These are phyloP conservation scores for Nannochloropsis granulata DNA, from an alignment of 108 stramenopile genomes.

Conservation along the genomic window DNA sequence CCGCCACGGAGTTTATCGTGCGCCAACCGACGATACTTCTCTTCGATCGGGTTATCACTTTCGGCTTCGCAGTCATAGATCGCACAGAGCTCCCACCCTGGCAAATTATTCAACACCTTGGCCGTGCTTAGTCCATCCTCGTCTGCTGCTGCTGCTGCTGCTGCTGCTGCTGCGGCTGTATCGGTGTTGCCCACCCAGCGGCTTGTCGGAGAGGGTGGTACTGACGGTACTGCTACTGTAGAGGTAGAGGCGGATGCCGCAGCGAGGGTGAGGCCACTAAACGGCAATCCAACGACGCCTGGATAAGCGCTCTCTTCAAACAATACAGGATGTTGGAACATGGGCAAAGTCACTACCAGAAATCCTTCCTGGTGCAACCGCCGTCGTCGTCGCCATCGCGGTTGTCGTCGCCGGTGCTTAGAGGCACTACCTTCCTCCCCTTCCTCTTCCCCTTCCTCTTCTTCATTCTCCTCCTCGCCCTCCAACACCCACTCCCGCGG, in stretches of 20 bases:
- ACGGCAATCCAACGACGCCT: not conserved
- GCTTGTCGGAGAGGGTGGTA: not conserved
- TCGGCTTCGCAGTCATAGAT: constrained; percentile 27
- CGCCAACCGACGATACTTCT: constrained; percentile 81
- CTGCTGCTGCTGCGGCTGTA: too few relatives aligned
- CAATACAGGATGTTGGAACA: not conserved
- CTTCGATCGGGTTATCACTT: constrained; percentile 52
- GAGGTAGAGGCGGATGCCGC: not conserved
- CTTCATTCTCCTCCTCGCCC: not conserved
- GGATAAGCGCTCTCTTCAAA: not conserved
- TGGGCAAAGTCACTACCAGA: constrained; percentile 3
- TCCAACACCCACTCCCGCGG: not conserved
- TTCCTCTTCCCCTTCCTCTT: not conserved
- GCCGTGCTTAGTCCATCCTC: not conserved
- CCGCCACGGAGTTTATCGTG: constrained; percentile 75
- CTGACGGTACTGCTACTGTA: too few relatives aligned
- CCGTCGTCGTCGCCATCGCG: not conserved
- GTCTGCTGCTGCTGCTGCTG: not conserved
- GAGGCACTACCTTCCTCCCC: not conserved
- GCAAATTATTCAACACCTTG: not conserved
- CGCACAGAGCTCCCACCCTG: not conserved
- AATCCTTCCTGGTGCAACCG: not conserved
- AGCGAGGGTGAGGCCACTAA: not conserved
- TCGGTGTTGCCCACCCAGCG: not conserved
- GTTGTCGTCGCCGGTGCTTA: not conserved